A percentile compares a stretch with the other conserved stretches of the same genome.
Evolutionary conservation across 306 rosid species (phyloP).

Genomic region (Vigna unguiculata): DNA sequence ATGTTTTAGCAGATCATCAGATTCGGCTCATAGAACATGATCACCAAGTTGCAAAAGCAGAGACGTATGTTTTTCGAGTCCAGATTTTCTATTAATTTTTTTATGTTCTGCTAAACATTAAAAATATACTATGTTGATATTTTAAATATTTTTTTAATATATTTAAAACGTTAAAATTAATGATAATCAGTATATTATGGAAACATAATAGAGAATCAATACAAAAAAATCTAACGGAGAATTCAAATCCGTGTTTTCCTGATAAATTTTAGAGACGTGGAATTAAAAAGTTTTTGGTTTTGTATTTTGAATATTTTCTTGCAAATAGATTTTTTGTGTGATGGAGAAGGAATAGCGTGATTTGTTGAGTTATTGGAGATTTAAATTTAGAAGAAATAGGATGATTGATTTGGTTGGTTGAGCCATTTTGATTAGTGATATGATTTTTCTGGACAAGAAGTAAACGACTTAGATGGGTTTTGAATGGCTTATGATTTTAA

Average conservation of each 20-base stretch:
- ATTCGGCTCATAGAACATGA: not conserved
- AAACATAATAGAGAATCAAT: no score
- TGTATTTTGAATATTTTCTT: no score
- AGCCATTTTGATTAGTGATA: no score
- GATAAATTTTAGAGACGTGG: not conserved
- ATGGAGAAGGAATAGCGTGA: not conserved
- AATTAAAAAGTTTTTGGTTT: not conserved
- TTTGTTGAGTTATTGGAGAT: not conserved
- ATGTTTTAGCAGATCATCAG: conserved; percentile 15
- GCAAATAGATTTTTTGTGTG: not conserved
- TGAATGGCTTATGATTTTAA: conserved; percentile 42
- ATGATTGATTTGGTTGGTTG: not conserved
- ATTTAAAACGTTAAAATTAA: no score
- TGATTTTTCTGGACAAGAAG: conserved; percentile 12
- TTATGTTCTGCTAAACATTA: no score
- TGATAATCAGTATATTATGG: no score
- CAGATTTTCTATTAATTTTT: no score
- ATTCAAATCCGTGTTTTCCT: not conserved
- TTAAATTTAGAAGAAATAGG: not conserved
- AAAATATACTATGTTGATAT: no score
- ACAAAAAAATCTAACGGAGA: no score
- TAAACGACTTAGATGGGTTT: conserved; percentile 41
- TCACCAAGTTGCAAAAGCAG: not conserved
- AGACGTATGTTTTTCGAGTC: no score
- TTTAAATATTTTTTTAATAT: no score